Conservation (phyloP, 192 early-diverging fungal species). For the Spizellomyces sp. region DNA sequence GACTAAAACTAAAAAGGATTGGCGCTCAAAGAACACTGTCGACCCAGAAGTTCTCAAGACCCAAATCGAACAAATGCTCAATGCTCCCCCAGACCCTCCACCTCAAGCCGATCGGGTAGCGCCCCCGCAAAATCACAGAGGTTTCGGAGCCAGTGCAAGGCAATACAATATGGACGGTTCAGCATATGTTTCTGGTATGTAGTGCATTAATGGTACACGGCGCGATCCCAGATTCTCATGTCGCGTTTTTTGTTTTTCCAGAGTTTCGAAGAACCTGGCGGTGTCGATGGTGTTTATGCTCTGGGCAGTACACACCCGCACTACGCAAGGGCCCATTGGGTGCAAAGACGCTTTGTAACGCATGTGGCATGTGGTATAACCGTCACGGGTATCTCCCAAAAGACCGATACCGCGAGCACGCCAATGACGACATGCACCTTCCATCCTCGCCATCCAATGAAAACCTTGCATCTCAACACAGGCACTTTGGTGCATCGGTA, state of each 20-base stretch:
- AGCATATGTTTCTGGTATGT: background rate
- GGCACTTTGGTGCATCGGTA: too few relatives aligned
- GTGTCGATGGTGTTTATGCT: conserved; percentile 27
- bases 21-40: conserved; percentile 22
- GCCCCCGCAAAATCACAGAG: conserved; percentile 8
- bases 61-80: conserved; percentile 26
- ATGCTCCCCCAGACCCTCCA: conserved; percentile 10
- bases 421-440: conserved; percentile 4
- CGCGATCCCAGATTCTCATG: too few relatives aligned
- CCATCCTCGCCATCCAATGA: background rate
- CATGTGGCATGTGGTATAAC: conserved; percentile 40
- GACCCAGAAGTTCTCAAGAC: conserved; percentile 14
- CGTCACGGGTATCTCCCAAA: conserved; percentile 28
- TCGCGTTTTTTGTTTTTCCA: too few relatives aligned
- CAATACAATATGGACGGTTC: conserved; percentile 22
- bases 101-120: background rate
- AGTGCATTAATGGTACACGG: too few relatives aligned
- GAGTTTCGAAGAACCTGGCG: conserved; percentile 25
- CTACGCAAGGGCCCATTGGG: conserved; percentile 26
- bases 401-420: conserved; percentile 33
- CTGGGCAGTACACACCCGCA: conserved; percentile 25
- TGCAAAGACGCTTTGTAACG: conserved; percentile 37
- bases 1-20: conserved; percentile 23
- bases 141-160: conserved; percentile 22
- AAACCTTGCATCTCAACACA: too few relatives aligned